A percentile compares a stretch with the other conserved stretches of the same genome.
phyloP scores from a whole-genome alignment of 441 rosid genomes.

The Capsella rubella region DNA sequence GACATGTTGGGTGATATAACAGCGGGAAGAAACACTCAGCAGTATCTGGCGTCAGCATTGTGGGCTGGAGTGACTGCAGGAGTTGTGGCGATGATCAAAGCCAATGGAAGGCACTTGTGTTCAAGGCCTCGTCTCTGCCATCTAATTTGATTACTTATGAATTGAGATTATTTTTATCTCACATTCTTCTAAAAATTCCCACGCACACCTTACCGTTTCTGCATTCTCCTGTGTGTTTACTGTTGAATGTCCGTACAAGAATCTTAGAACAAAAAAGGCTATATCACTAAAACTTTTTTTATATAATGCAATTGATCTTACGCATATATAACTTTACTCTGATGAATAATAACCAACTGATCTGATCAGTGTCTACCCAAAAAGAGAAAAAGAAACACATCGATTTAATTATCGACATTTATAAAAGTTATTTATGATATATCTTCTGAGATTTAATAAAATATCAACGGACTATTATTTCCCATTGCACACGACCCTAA shows the following conservation, averaged over 20 bases:
- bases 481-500: not conserved
- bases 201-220: not conserved
- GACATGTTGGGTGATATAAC: conserved; percentile 12
- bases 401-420: not conserved
- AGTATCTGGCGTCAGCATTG: conserved; percentile 68
- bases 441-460: not conserved
- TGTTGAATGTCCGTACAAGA: not conserved
- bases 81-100: conserved; percentile 75
- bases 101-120: conserved; percentile 89
- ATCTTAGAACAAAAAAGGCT: not conserved
- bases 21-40: conserved; percentile 84
- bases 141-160: conserved; percentile 48
- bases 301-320: not conserved
- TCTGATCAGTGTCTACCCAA: not conserved
- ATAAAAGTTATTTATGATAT: not conserved
- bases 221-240: not conserved
- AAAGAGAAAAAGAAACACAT: not conserved
- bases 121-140: conserved; percentile 93
- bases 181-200: conserved; percentile 14
- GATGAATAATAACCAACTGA: not conserved
- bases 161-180: not conserved
- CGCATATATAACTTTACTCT: not conserved
- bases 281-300: not conserved
- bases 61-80: conserved; percentile 95
- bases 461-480: not conserved